Evolutionary conservation across 805 yeast genomes (phyloP).

Genomic region (Zygosaccharomyces kombuchaensis): DNA sequence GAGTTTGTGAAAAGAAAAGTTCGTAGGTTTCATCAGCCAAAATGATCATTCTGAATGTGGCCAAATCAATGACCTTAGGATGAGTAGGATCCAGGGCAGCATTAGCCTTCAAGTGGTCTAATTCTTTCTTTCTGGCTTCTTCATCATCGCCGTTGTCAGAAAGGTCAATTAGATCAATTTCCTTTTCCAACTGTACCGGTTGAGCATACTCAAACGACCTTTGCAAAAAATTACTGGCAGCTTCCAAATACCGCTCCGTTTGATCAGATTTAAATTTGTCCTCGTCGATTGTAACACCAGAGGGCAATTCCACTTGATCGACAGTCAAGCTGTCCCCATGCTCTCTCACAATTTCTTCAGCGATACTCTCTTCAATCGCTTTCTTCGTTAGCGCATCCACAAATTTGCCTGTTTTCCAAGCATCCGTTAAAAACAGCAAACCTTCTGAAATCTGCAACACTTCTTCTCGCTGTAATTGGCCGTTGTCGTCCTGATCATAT

Average conservation of each 20-base stretch:
- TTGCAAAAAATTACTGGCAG: slow-evolving; percentile 82
- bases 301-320: slow-evolving; percentile 48
- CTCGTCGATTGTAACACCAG: slow-evolving; percentile 58
- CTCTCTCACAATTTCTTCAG: slow-evolving; percentile 49
- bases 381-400: slow-evolving; percentile 62
- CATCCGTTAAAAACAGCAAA: slow-evolving; percentile 70
- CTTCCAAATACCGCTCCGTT: slow-evolving; percentile 74
- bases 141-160: slow-evolving; percentile 35
- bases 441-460: slow-evolving; percentile 87
- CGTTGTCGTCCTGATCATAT: slow-evolving; percentile 58
- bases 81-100: slow-evolving; percentile 78
- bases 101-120: slow-evolving; percentile 51
- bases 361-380: slow-evolving; percentile 62
- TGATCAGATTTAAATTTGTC: slow-evolving; percentile 59
- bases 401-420: slow-evolving; percentile 70
- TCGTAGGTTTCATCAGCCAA: slow-evolving; percentile 93
- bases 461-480: slow-evolving; percentile 68
- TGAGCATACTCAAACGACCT: slow-evolving; percentile 88
- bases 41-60: slow-evolving; percentile 92
- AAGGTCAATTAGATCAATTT: slow-evolving; percentile 40
- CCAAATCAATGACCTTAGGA: slow-evolving; percentile 69
- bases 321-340: slow-evolving; percentile 31
- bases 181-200: slow-evolving; percentile 49
- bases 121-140: slow-evolving; percentile 26
- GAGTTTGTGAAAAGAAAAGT: slow-evolving; percentile 66